Evolutionary conservation across 2,329 filamentous ascomycete species (phyloP).

Genomic region (Fusarium sp.): DNA sequence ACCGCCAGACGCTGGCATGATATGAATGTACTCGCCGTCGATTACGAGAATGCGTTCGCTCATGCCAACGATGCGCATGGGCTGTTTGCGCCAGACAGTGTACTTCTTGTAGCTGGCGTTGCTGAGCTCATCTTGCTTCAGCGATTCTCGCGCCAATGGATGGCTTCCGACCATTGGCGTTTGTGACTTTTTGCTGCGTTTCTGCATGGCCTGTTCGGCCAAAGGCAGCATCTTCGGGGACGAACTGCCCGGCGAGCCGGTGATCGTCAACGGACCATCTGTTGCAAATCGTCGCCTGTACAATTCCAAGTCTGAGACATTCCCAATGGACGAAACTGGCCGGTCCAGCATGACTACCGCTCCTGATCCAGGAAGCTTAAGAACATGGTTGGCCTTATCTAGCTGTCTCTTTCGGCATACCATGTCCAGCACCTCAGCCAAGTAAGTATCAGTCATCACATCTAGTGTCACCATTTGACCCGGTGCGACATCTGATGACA

Average conservation of each 20-base stretch:
- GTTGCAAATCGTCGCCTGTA: conserved; percentile 78
- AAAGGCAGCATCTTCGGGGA: conserved; percentile 71
- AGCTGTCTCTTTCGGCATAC: conserved; percentile 80
- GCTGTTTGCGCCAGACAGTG: conserved; percentile 81
- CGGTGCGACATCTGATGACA: conserved; percentile 72
- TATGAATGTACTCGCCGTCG: conserved; percentile 86
- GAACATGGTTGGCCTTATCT: conserved; percentile 80
- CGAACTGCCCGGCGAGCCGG: conserved; percentile 72
- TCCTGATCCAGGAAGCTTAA: conserved; percentile 78
- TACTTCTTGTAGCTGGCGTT: conserved; percentile 76
- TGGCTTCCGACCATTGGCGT: conserved; percentile 65
- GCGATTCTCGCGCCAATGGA: conserved; percentile 70
- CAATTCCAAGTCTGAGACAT: conserved; percentile 77
- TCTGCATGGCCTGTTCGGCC: conserved; percentile 53
- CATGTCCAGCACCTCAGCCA: conserved; percentile 81
- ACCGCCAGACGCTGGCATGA: conserved; percentile 75
- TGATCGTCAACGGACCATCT: conserved; percentile 74
- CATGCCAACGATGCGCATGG: conserved; percentile 79
- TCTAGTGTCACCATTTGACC: conserved; percentile 78
- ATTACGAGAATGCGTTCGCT: conserved; percentile 81
- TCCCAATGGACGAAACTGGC: conserved; percentile 80
- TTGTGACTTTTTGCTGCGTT: conserved; percentile 61
- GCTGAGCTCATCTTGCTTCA: conserved; percentile 66
- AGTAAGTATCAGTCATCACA: conserved; percentile 83
- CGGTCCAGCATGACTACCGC: conserved; percentile 80